Evolutionary conservation across 345 rosid species (phyloP).

Genomic region (Syzygium oleosum): DNA sequence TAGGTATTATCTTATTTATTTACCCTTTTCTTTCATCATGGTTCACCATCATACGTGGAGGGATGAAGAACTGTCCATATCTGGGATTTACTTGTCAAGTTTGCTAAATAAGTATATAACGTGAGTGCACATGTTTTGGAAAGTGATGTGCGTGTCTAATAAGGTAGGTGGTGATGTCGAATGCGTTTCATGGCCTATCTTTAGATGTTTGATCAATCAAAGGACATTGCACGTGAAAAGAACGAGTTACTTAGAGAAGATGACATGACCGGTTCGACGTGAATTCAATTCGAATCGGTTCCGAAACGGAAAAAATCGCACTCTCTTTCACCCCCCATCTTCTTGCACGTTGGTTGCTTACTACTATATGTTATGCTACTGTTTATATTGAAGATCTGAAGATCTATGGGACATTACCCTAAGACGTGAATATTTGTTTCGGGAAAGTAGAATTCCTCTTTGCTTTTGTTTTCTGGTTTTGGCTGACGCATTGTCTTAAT

Average conservation of each 20-base stretch:
- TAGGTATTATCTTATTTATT: neutral
- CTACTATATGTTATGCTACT: neutral
- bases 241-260: neutral
- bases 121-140: conserved; percentile 5
- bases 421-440: neutral
- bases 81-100: neutral
- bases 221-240: neutral
- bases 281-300: neutral
- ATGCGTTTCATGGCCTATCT: neutral
- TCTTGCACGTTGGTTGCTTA: neutral
- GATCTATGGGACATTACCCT: neutral
- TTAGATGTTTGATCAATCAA: neutral
- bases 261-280: neutral
- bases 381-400: neutral
- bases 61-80: neutral
- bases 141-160: neutral
- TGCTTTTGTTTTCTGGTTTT: neutral
- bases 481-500: neutral
- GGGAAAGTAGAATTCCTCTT: neutral
- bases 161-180: neutral
- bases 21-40: neutral
- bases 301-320: neutral
- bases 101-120: neutral
- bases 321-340: neutral
- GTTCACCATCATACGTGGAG: neutral